phyloP scores from a whole-genome alignment of 164 flowering plant species.

The Magnolia sinica region DNA sequence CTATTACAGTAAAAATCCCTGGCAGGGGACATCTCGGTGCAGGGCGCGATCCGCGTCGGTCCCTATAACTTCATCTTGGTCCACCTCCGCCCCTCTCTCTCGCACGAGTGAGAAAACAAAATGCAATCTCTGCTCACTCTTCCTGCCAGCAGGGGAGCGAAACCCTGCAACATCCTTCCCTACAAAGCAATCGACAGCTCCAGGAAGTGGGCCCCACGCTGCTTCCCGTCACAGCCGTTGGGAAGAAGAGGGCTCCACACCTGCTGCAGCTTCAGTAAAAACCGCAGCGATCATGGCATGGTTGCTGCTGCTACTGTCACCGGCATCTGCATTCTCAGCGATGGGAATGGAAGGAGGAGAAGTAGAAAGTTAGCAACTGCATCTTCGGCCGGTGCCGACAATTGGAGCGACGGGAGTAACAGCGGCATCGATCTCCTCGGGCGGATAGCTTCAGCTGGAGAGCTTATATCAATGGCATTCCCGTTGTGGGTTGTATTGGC shows the following conservation, averaged over 20 bases:
- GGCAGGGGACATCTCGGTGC: too few relatives aligned
- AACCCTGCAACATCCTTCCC: background rate
- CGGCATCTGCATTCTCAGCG: background rate
- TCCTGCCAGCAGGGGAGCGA: background rate
- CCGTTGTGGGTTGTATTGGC: constrained; percentile 83
- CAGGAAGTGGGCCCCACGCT: background rate
- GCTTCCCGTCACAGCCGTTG: background rate
- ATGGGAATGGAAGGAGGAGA: background rate
- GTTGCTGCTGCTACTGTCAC: background rate
- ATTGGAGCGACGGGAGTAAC: background rate
- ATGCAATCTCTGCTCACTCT: background rate
- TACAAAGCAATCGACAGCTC: background rate
- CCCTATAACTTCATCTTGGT: too few relatives aligned
- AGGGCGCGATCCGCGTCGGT: too few relatives aligned
- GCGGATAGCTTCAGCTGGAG: constrained; percentile 9
- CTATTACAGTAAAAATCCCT: too few relatives aligned
- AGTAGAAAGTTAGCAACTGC: background rate
- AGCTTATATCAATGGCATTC: constrained; percentile 61
- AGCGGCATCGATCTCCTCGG: background rate
- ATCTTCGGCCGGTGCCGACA: background rate
- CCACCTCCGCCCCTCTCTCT: background rate
- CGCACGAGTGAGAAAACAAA: background rate
- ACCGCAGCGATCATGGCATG: background rate
- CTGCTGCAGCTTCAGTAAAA: too few relatives aligned
- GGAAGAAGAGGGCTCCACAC: background rate